phyloP scores from a whole-genome alignment of 805 yeast species.

The Helenozyma baotianmanensis region DNA sequence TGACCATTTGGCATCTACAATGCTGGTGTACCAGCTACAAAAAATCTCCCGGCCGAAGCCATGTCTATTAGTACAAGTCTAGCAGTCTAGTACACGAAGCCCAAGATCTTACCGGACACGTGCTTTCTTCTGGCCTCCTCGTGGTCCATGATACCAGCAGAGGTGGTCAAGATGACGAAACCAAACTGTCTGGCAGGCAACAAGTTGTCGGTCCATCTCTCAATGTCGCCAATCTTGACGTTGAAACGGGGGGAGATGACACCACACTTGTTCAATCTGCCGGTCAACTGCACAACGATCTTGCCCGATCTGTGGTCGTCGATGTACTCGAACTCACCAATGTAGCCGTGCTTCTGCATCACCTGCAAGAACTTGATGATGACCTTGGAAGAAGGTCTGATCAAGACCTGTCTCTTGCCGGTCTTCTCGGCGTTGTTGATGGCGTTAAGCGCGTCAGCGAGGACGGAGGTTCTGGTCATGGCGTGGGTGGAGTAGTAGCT shows the following conservation, averaged over 20 bases:
- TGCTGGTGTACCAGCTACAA: too few species aligned
- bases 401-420: slow-evolving; percentile 97
- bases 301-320: slow-evolving; percentile 99
- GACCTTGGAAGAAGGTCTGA: slow-evolving; percentile 98
- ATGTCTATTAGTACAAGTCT: slow-evolving; percentile 3
- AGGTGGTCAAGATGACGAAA: slow-evolving; percentile 24
- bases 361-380: slow-evolving; percentile 95
- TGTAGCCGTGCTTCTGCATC: slow-evolving; percentile 98
- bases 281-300: slow-evolving; percentile 94
- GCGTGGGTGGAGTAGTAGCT: slow-evolving; percentile 2
- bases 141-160: slow-evolving; percentile 28
- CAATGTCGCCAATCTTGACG: slow-evolving; percentile 23
- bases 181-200: slow-evolving; percentile 26
- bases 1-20: too few species aligned
- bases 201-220: slow-evolving; percentile 27
- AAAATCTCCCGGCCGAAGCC: too few species aligned
- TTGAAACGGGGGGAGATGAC: slow-evolving; percentile 25
- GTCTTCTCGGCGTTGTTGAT: slow-evolving; percentile 99
- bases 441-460: slow-evolving; percentile 97
- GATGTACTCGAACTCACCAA: slow-evolving; percentile 96
- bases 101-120: slow-evolving; percentile 25
- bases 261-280: slow-evolving; percentile 65
- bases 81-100: slow-evolving; percentile 21
- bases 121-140: slow-evolving; percentile 27
- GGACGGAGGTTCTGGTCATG: slow-evolving; percentile 97